These are phyloP conservation scores for Mrakia gelida DNA, from an alignment of 768 basidiomycete genomes.

Conservation along the genomic window DNA sequence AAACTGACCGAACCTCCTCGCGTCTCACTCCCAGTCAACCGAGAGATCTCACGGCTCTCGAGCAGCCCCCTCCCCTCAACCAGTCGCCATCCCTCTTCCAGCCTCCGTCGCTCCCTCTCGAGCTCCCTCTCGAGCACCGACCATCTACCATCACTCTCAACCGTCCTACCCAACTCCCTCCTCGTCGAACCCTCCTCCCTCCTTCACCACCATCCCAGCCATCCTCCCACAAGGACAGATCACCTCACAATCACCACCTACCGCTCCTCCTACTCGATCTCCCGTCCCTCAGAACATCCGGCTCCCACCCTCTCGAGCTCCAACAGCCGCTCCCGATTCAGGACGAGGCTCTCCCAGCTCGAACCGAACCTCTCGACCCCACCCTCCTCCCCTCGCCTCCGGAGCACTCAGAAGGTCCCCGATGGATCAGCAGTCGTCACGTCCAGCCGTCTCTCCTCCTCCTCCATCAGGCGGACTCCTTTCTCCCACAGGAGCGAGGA, in stretches of 20 bases:
- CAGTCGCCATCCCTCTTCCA: neutral
- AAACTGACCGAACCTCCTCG: neutral
- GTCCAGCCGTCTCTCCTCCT: neutral
- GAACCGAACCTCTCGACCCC: neutral
- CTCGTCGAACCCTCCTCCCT: neutral
- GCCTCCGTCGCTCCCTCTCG: neutral
- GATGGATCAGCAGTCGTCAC: neutral
- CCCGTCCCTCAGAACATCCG: neutral
- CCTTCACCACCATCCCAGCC: neutral
- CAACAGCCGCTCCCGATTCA: neutral
- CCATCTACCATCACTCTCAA: conserved; percentile 1
- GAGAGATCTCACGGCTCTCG: neutral
- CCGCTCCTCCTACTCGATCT: neutral
- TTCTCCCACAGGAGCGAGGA: neutral
- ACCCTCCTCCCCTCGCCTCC: neutral
- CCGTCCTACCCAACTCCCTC: neutral
- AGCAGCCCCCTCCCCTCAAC: neutral
- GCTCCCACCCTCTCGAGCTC: neutral
- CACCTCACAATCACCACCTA: neutral
- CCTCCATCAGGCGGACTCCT: neutral
- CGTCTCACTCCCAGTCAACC: neutral
- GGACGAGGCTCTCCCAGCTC: neutral
- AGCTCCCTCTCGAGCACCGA: conserved; percentile 5
- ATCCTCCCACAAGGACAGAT: neutral
- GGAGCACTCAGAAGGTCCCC: neutral